A percentile compares a stretch with the other conserved stretches of the same genome.
Evolutionary conservation across 108 stramenopile species (phyloP).

Genomic region (Aurantiochytrium sp.): DNA sequence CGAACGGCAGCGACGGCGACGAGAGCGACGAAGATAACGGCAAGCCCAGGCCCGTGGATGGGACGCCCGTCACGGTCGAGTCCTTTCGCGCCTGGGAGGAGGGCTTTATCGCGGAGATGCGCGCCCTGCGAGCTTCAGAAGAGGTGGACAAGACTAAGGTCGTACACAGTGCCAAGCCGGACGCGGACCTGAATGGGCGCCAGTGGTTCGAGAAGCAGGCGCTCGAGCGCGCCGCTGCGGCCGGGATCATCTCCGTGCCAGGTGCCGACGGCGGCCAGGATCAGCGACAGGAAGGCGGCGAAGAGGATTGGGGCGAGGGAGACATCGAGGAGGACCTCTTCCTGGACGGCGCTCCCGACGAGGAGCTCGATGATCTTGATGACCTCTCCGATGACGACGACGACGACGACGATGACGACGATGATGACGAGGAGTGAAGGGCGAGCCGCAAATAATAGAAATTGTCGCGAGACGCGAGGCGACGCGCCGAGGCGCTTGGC

Average conservation of each 20-base stretch:
- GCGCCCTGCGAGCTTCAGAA: not conserved
- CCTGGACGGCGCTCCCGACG: not conserved
- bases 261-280: too few species aligned
- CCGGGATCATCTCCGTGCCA: too few species aligned
- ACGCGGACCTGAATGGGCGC: not conserved
- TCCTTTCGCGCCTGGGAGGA: not conserved
- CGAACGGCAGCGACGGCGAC: not conserved
- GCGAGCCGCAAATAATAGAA: too few species aligned
- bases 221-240: not conserved
- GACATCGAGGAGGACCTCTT: constrained; percentile 22
- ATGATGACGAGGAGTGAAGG: not conserved
- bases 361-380: constrained; percentile 18
- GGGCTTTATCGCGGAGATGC: not conserved
- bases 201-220: not conserved
- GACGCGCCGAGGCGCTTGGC: too few species aligned
- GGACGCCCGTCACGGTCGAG: not conserved
- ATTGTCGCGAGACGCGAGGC: too few species aligned
- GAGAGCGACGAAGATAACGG: not conserved
- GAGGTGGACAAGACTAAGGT: not conserved
- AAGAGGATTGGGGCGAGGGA: not conserved
- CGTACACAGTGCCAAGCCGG: not conserved
- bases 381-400: not conserved
- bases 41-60: not conserved
- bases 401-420: constrained; percentile 5
- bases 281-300: not conserved